A percentile compares a stretch with the other conserved stretches of the same genome.
phyloP scores from a whole-genome alignment of 2,329 filamentous ascomycete genomes.

The Colletotrichum cereale region DNA sequence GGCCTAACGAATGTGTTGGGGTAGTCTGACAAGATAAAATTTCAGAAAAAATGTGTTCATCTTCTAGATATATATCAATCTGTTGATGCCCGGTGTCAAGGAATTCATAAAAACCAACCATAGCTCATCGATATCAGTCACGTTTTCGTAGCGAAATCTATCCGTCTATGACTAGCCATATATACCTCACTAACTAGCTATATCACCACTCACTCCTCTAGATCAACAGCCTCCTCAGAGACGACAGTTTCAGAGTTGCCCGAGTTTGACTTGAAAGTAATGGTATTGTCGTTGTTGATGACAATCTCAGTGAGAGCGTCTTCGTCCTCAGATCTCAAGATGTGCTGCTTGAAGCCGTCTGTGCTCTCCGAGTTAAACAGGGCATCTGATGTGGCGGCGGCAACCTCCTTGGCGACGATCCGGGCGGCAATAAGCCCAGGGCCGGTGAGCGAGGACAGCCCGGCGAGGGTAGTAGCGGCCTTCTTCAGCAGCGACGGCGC shows the following conservation, averaged over 20 bases:
- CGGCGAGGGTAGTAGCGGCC: background rate
- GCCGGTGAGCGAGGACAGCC: background rate
- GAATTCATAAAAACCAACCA: no score
- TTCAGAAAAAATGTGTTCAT: no score
- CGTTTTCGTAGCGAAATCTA: no score
- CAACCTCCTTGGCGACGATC: background rate
- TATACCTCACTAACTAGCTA: no score
- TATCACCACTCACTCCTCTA: no score
- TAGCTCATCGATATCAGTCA: no score
- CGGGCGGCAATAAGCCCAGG: background rate
- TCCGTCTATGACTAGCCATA: no score
- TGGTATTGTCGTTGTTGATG: slow-evolving; percentile 33
- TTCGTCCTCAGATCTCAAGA: slow-evolving; percentile 35
- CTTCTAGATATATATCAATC: no score
- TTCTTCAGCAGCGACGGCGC: background rate
- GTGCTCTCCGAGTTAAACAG: slow-evolving; percentile 34
- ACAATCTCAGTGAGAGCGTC: slow-evolving; percentile 35
- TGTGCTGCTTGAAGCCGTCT: slow-evolving; percentile 40
- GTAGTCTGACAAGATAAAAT: no score
- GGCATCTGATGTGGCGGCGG: slow-evolving; percentile 12
- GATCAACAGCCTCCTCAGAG: background rate
- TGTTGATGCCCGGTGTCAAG: no score
- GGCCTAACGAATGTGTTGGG: no score
- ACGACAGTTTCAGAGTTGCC: slow-evolving; percentile 36
- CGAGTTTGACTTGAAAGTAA: slow-evolving; percentile 40